Evolutionary conservation across 1,284 basidiomycete genomes (phyloP).

Genomic region (Testicularia cyperi): DNA sequence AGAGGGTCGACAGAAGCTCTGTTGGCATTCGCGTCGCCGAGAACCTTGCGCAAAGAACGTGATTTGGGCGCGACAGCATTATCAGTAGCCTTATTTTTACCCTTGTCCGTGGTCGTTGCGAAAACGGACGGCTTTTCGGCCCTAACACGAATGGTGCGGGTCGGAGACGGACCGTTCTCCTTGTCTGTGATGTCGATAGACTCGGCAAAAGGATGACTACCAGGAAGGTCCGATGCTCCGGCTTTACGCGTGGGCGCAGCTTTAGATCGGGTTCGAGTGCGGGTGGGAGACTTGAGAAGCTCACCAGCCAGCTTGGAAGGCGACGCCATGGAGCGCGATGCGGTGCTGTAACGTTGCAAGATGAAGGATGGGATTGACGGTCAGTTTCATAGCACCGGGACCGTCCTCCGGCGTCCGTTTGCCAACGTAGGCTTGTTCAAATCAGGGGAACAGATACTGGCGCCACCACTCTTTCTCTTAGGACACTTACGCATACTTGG

Average conservation of each 20-base stretch:
- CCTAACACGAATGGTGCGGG: conserved; percentile 4
- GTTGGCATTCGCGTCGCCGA: conserved; percentile 22
- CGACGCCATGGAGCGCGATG: conserved; percentile 18
- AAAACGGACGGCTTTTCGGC: neutral
- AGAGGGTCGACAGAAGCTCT: neutral
- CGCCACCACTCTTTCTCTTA: no score
- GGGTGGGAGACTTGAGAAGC: conserved; percentile 44
- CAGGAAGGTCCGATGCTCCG: conserved; percentile 1
- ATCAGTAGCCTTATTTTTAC: conserved; percentile 7
- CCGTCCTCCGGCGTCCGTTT: no score
- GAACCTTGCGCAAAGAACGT: conserved; percentile 21
- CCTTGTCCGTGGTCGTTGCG: conserved; percentile 12
- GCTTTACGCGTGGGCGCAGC: conserved; percentile 6
- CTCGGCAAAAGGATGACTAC: conserved; percentile 11
- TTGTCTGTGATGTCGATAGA: conserved; percentile 20
- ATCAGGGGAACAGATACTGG: no score
- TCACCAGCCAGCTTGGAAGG: conserved; percentile 43
- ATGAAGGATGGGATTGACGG: no score
- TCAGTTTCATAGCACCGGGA: no score
- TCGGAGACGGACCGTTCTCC: conserved; percentile 23
- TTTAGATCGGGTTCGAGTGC: conserved; percentile 22
- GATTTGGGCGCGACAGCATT: no score
- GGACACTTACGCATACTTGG: conserved; percentile 32
- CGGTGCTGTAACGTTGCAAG: no score
- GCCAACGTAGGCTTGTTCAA: no score